Conservation (phyloP, 371 early-diverging fungal genomes). For the Mortierella sp. region DNA sequence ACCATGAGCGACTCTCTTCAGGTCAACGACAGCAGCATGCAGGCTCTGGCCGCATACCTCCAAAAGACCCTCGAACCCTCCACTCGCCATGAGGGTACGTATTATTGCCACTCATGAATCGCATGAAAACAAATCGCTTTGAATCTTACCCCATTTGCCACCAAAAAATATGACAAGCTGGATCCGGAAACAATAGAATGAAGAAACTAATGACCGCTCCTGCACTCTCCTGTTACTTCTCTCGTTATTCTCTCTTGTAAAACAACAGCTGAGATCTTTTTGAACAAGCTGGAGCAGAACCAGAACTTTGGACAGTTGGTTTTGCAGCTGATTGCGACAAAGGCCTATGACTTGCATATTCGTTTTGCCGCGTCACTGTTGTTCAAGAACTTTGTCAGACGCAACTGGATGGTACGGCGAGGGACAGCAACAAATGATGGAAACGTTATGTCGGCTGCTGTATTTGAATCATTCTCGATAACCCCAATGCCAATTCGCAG, state of each 20-base stretch:
- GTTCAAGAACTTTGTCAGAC: conserved; percentile 96
- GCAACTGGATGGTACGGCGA: conserved; percentile 85
- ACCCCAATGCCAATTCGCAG: not conserved
- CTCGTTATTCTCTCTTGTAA: not conserved
- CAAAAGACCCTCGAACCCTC: conserved; percentile 83
- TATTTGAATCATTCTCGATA: not conserved
- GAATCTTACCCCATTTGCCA: conserved; percentile 13
- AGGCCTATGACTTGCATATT: conserved; percentile 66
- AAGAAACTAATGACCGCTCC: not conserved
- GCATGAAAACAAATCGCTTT: not conserved
- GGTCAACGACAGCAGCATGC: conserved; percentile 71
- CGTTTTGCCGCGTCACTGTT: conserved; percentile 89
- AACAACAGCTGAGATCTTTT: conserved; percentile 72
- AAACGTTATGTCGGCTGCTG: no score
- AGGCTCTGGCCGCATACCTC: conserved; percentile 76
- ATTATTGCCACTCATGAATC: not conserved
- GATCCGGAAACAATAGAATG: not conserved
- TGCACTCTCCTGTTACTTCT: not conserved
- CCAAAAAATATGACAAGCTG: not conserved
- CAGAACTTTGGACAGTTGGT: conserved; percentile 83
- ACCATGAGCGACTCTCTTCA: conserved; percentile 55
- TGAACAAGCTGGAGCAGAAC: conserved; percentile 73
- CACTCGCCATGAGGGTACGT: conserved; percentile 82
- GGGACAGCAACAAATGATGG: not conserved
- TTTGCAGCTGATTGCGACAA: conserved; percentile 77